phyloP scores from a whole-genome alignment of 75 land plant genomes.

The Cupressus sempervirens region DNA sequence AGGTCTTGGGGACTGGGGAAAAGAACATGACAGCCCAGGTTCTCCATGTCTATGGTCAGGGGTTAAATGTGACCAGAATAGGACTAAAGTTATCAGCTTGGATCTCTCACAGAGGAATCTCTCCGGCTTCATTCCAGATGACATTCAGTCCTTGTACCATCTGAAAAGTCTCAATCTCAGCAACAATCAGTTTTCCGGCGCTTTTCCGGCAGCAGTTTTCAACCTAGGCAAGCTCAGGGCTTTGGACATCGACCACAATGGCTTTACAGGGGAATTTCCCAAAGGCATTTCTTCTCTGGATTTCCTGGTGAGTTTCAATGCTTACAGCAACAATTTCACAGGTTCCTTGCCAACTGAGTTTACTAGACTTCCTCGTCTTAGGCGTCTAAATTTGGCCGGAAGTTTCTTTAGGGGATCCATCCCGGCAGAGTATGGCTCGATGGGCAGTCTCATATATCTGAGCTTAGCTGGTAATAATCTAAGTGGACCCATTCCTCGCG shows the following conservation, averaged over 20 bases:
- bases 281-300: constrained; percentile 33
- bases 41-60: constrained; percentile 30
- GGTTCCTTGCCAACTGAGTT: constrained; percentile 59
- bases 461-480: constrained; percentile 46
- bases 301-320: constrained; percentile 37
- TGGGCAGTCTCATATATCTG: constrained; percentile 43
- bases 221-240: constrained; percentile 28
- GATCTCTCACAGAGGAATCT: constrained; percentile 61
- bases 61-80: constrained; percentile 34
- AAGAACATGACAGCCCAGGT: neutral
- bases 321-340: constrained; percentile 71
- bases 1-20: neutral
- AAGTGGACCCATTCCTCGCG: constrained; percentile 25
- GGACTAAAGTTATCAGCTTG: constrained; percentile 29
- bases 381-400: constrained; percentile 61
- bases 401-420: constrained; percentile 71
- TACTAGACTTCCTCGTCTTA: constrained; percentile 22
- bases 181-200: constrained; percentile 44
- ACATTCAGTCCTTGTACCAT: constrained; percentile 33
- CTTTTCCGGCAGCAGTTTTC: constrained; percentile 42
- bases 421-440: constrained; percentile 35
- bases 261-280: constrained; percentile 49
- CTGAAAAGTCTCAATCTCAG: constrained; percentile 68
- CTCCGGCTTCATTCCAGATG: constrained; percentile 52
- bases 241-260: constrained; percentile 64